Conservation (phyloP, 257 asterid genomes). For the Avicennia marina region DNA sequence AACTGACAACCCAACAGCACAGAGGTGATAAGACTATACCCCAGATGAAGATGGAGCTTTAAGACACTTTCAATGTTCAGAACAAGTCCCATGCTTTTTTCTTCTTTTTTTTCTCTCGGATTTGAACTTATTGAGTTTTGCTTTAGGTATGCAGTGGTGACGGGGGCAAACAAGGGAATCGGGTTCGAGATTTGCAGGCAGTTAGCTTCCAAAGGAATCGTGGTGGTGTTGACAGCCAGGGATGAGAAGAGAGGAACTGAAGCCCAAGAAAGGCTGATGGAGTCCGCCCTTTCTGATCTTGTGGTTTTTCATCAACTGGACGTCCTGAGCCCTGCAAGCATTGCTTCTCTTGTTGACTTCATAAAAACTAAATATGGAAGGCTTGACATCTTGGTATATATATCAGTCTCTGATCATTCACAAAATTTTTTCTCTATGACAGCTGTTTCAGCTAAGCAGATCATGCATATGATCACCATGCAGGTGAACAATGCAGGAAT, state of each 20-base stretch:
- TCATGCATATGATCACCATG: not conserved
- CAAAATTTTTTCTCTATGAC: not conserved
- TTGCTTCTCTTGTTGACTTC: slow-evolving; percentile 27
- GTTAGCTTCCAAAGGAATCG: not conserved
- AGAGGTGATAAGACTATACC: too few species aligned
- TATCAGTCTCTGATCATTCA: too few species aligned
- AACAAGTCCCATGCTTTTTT: too few species aligned
- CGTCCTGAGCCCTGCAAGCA: slow-evolving; percentile 16
- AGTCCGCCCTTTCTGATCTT: slow-evolving; percentile 1
- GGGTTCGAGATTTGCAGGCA: slow-evolving; percentile 3
- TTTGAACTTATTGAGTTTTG: too few species aligned
- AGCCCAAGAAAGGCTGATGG: slow-evolving; percentile 26
- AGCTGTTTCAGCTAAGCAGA: too few species aligned
- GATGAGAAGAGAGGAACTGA: slow-evolving; percentile 22
- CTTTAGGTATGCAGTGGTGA: not conserved
- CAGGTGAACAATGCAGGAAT: slow-evolving; percentile 13
- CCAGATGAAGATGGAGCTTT: too few species aligned
- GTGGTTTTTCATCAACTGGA: slow-evolving; percentile 32
- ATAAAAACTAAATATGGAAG: slow-evolving; percentile 24
- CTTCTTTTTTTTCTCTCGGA: too few species aligned
- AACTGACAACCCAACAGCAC: too few species aligned
- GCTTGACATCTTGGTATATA: slow-evolving; percentile 27
- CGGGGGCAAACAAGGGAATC: not conserved
- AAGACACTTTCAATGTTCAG: too few species aligned
- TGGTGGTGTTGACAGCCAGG: not conserved